Percentiles rank a stretch among this genome's conserved stretches.
Evolutionary conservation across 2,329 filamentous ascomycete species (phyloP).

Genomic region (Colletotrichum tabaci): DNA sequence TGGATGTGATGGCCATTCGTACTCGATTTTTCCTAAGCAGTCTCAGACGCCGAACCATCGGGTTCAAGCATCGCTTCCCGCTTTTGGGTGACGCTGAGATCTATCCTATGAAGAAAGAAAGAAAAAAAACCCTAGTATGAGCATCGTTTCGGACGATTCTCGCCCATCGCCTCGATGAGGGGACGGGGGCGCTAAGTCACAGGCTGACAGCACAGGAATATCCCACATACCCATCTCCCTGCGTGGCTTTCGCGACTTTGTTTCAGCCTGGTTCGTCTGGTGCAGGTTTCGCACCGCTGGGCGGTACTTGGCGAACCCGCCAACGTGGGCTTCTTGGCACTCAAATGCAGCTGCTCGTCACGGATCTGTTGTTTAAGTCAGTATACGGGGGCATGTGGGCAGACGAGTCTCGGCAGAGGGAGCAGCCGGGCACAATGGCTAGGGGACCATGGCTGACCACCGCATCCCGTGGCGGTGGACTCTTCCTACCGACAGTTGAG

Average conservation of each 20-base stretch:
- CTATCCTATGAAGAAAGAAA: background rate
- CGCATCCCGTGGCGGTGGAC: background rate
- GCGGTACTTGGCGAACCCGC: constrained; percentile 31
- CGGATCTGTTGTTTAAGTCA: background rate
- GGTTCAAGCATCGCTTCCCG: background rate
- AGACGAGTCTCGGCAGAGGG: constrained; percentile 21
- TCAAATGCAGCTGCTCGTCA: background rate
- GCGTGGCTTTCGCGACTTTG: background rate
- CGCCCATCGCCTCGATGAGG: background rate
- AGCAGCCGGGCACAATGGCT: constrained; percentile 13
- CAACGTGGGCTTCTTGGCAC: constrained; percentile 30
- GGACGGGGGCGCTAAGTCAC: background rate
- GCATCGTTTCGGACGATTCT: background rate
- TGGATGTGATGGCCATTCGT: background rate
- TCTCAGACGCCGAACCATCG: constrained; percentile 4
- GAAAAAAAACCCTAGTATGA: background rate
- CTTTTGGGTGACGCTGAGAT: constrained; percentile 5
- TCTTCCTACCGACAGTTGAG: constrained; percentile 1
- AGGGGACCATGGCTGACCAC: background rate
- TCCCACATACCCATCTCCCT: background rate
- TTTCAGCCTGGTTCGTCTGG: constrained; percentile 41
- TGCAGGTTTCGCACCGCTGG: constrained; percentile 28
- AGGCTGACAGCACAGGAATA: background rate
- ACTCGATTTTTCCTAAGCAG: constrained; percentile 13
- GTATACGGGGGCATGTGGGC: background rate